Evolutionary conservation across 371 early-diverging fungal genomes (phyloP).

Genomic region (Zancudomyces culisetae): DNA sequence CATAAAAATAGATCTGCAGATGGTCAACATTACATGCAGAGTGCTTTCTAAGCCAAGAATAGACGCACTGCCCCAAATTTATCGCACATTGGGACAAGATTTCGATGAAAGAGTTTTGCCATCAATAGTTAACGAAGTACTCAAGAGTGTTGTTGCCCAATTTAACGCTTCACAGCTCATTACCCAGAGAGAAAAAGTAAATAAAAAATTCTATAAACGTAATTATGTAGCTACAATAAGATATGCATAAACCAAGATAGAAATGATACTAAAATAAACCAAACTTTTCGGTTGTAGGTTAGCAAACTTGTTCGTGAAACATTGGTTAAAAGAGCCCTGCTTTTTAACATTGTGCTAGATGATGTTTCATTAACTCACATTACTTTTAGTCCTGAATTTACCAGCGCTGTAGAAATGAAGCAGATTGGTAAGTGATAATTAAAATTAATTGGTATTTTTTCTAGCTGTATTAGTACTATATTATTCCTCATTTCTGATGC

Average conservation of each 20-base stretch:
- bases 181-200: conserved; percentile 85
- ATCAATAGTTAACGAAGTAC: conserved; percentile 94
- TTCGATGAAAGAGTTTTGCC: conserved; percentile 95
- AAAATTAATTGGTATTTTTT: neutral
- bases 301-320: conserved; percentile 71
- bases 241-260: too few species aligned
- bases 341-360: conserved; percentile 86
- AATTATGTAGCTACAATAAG: too few species aligned
- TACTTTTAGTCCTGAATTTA: conserved; percentile 90
- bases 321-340: conserved; percentile 61
- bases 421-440: conserved; percentile 28
- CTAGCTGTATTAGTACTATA: neutral
- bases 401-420: conserved; percentile 93
- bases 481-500: too few species aligned
- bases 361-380: conserved; percentile 96
- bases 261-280: neutral
- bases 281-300: neutral
- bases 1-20: conserved; percentile 61
- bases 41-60: conserved; percentile 85
- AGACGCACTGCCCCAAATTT: conserved; percentile 60
- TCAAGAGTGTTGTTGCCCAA: conserved; percentile 95
- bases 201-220: too few species aligned
- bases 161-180: conserved; percentile 96
- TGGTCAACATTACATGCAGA: conserved; percentile 98
- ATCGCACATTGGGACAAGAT: conserved; percentile 81